Evolutionary conservation across 768 basidiomycete genomes (phyloP).

Genomic region (Hericium rajendrae): DNA sequence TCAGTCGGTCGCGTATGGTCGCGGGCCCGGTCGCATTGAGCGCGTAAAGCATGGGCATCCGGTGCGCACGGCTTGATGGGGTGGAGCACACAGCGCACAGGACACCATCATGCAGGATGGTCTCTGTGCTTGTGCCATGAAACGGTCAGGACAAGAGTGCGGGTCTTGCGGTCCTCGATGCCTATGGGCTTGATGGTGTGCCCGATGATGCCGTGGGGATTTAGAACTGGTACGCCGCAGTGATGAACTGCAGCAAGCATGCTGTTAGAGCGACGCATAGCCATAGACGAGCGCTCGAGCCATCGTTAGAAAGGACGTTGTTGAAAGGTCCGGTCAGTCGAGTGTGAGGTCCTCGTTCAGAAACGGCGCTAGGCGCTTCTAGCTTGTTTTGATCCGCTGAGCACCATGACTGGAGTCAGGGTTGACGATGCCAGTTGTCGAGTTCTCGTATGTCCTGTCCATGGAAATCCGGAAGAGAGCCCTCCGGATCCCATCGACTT

Average conservation of each 20-base stretch:
- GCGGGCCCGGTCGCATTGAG: conserved; percentile 29
- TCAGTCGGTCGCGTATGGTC: too few relatives aligned
- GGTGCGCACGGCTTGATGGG: conserved; percentile 34
- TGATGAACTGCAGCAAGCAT: conserved; percentile 26
- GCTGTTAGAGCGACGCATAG: neutral
- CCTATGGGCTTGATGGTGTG: conserved; percentile 36
- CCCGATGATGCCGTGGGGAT: conserved; percentile 30
- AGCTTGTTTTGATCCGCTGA: too few relatives aligned
- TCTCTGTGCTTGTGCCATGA: conserved; percentile 27
- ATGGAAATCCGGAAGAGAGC: too few relatives aligned
- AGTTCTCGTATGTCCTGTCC: too few relatives aligned
- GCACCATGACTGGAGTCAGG: too few relatives aligned
- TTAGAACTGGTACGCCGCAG: conserved; percentile 40
- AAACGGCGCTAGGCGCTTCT: too few relatives aligned
- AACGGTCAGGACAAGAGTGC: conserved; percentile 14
- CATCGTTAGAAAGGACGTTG: neutral
- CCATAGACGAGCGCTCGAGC: neutral
- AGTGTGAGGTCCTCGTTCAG: too few relatives aligned
- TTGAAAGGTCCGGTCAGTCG: too few relatives aligned
- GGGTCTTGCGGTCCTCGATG: conserved; percentile 36
- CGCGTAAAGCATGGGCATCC: conserved; percentile 37
- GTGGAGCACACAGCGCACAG: conserved; percentile 51
- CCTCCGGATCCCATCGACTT: too few relatives aligned
- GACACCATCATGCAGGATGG: conserved; percentile 49
- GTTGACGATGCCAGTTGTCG: too few relatives aligned